Evolutionary conservation across 1,284 basidiomycete species (phyloP), one percentile per base, ranked within the genome.

Genomic region (Volvariella surrecta): DNA sequence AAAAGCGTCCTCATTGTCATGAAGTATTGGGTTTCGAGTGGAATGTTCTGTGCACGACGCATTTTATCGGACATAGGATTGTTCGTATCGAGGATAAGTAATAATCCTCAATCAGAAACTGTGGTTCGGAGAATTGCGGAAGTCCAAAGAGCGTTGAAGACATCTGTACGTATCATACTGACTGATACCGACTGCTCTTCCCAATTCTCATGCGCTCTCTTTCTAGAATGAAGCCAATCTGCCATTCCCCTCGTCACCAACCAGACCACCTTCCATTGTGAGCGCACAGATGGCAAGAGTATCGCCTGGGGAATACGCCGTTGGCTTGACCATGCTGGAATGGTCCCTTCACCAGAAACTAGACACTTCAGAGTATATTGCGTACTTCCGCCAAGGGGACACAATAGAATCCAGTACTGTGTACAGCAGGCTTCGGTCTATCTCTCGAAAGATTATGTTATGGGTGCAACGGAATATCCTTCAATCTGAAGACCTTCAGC

Each of bases 381-480:
- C 56, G 13, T 59, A 70, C 49, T 53, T 71, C 7, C 24, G 24
- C 11, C 6, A 28, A 28, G 51, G 57, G 37, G 54, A 53, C 9
- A 52, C 53, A 18, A 43, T 55, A 10, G 53, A 52, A 6, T 47
- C 52, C 19, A 59, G 59, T 44, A 58, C 52, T 31, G 55, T 67
- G 10, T 28, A 11, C 24, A 55, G 61, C 32, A 56, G 52, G 11
- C 59, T 59, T 2, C 58, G 55, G 21, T 52, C 53, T 10, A 57
- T 54, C 10, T 67, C 67, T 45, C 67, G 67, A 50, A 61, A 62
- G 45, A 60, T 73, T 38, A 53, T 64, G 11, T 53, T 62, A 17
- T 73, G 68, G 67, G 63, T 71, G 8, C 68, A 69, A 49, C 60
- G 62, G 44, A 66, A 61, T 0, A 56, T 69, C 16, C 49, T 70